Percentiles rank a stretch among this genome's conserved stretches.
phyloP scores from a whole-genome alignment of 2,329 filamentous ascomycete genomes.

The Ceratocystis eucalypticola region DNA sequence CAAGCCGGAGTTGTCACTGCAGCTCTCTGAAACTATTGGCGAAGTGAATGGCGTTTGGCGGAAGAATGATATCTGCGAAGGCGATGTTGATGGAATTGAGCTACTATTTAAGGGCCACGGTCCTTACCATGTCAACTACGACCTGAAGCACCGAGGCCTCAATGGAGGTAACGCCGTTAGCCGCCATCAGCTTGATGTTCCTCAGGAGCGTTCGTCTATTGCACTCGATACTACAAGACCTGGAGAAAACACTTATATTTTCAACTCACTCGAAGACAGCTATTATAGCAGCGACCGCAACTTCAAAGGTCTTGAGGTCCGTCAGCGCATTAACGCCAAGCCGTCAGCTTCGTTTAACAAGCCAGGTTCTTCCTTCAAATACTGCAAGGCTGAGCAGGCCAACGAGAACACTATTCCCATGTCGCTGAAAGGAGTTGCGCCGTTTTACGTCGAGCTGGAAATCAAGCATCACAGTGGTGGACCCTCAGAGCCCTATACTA shows the following conservation, averaged over 20 bases:
- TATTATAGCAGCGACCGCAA: constrained; percentile 66
- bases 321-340: constrained; percentile 72
- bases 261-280: constrained; percentile 68
- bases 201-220: constrained; percentile 61
- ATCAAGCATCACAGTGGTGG: constrained; percentile 80
- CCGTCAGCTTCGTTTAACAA: constrained; percentile 71
- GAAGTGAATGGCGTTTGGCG: constrained; percentile 43
- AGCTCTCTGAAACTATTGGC: constrained; percentile 47
- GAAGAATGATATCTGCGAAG: constrained; percentile 82
- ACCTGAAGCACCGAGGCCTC: constrained; percentile 57
- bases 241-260: constrained; percentile 75
- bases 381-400: constrained; percentile 72
- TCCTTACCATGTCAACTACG: constrained; percentile 73
- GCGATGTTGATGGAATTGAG: constrained; percentile 81
- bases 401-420: constrained; percentile 82
- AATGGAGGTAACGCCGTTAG: constrained; percentile 52
- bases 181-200: constrained; percentile 62
- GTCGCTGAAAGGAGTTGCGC: constrained; percentile 65
- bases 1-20: constrained; percentile 56
- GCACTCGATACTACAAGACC: constrained; percentile 75
- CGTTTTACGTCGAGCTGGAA: constrained; percentile 82
- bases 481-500: constrained; percentile 65
- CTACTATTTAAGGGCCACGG: constrained; percentile 63
- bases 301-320: constrained; percentile 53
- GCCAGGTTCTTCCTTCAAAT: constrained; percentile 87